Evolutionary conservation across 78 protist genomes (phyloP), one percentile per base, ranked within the genome.

Genomic region (Bigelowiella natans): DNA sequence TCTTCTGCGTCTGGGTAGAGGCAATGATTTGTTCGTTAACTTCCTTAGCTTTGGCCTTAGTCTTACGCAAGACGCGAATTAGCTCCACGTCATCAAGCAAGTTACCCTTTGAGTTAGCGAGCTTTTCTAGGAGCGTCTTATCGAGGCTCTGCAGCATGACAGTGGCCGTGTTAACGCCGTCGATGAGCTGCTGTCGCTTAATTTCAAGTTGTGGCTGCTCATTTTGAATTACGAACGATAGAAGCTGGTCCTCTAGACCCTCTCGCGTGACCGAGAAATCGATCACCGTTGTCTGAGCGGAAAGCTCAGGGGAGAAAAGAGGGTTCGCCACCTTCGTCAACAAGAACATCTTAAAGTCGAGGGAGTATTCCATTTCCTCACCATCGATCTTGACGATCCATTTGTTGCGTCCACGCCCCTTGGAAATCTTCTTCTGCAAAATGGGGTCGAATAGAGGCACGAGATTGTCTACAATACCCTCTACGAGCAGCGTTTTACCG

Each of bases 161-260:
- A 88, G 90, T 85, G 94, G 89, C 83, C 31, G 37, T 1, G 89
- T 94, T 94, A 34, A 97, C 95, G 0, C 94, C 97, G 91, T 93
- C 94, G n/a, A 92, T 0, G 37, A 95, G 91, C 88, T 88, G 51
- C 30, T 31, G 86, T 29, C 96, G 91, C 90, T 94, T 90, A 40
- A 85, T 89, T 89, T 97, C 97, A 18, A 97, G 95, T 88, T 95
- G 96, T 2, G 89, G 82, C 92, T 94, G 93, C 90, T 97, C 98
- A 38, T 18, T 18, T 37, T 64, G 83, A 2, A 97, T 93, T 7
- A 95, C 97, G 2, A 90, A 92, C 31, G 90, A 92, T n/a, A 97
- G 96, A 1, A 97, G 91, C 93, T 97, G 98, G 83, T 94, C 95
- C 88, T 95, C 97, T 28, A 95, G 94, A 37, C 98, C 97, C 38